Evolutionary conservation across 192 early-diverging fungal species (phyloP), one percentile per base, ranked within the genome.

Genomic region (Phlyctochytrium arcticum): DNA sequence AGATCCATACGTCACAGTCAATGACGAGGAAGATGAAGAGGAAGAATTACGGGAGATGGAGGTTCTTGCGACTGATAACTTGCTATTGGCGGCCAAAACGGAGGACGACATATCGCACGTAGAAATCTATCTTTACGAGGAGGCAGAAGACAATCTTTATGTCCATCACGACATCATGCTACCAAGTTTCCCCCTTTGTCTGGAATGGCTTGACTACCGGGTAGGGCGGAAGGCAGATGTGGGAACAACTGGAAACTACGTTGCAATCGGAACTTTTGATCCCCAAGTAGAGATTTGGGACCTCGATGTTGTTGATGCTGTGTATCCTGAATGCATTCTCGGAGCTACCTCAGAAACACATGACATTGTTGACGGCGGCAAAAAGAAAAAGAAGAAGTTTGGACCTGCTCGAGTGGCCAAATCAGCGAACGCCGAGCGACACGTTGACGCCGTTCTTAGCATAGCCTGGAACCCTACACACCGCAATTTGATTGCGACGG

Each of bases 241-340:
- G 59, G 24, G 21, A 17, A 60, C 56, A 34, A 10, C 57, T 49
- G 93, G 95, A 48, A 95, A 91, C 75, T 99, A 89, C 75, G 88
- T 94, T 33, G 98, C 98, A 2, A 85, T 99, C 47, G 98, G 91
- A 36, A 98, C 96, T 19, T 98, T 98, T 80, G 93, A 97, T 59
- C 95, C 98, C 2, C 88, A 89, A 57, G 96, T 99, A 50, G 98
- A 99, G 71, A 94, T 99, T 66, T 99, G 98, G 98, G 90, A 98
- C 75, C 74, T 98, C 37, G 98, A 99, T 62, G 82, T 79, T 1
- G 69, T 96, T 19, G 98, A 99, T 70, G 80, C 84, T 33, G 87
- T 92, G 80, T 96, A 90, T 69, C 98, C 98, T 5, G 87, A 93
- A 56, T 76, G 89, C 33, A 89, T 99, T 29, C 80, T 99, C 0